phyloP scores from a whole-genome alignment of 2,329 filamentous ascomycete species.

The Fusarium keratoplasticum region DNA sequence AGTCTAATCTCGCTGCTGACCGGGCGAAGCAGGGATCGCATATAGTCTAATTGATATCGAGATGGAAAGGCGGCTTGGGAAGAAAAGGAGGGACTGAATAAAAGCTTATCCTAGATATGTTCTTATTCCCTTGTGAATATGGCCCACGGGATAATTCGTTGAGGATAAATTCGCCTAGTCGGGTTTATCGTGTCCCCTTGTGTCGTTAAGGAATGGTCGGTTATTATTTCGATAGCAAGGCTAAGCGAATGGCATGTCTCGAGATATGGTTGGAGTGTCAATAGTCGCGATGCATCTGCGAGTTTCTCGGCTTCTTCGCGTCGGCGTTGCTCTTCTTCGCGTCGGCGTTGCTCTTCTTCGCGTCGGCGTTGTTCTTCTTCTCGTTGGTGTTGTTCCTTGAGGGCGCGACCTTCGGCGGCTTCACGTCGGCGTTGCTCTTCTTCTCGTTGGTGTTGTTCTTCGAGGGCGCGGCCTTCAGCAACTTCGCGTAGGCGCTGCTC shows the following conservation, averaged over 20 bases:
- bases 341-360: not conserved
- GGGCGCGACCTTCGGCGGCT: no score
- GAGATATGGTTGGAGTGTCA: slow-evolving; percentile 46
- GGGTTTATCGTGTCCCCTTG: slow-evolving; percentile 50
- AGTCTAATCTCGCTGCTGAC: slow-evolving; percentile 52
- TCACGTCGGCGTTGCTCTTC: not conserved
- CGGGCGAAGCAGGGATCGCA: slow-evolving; percentile 44
- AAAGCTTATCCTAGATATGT: slow-evolving; percentile 47
- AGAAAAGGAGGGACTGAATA: slow-evolving; percentile 40
- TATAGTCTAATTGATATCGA: slow-evolving; percentile 48
- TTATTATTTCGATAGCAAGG: slow-evolving; percentile 47
- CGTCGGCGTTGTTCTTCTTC: no score
- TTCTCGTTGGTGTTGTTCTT: not conserved
- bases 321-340: not conserved
- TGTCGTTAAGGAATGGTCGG: slow-evolving; percentile 47
- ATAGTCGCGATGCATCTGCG: slow-evolving; percentile 19
- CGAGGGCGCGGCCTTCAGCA: no score
- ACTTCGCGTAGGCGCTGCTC: slow-evolving; percentile 31
- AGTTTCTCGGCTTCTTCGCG: not conserved
- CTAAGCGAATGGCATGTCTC: slow-evolving; percentile 48
- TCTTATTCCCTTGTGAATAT: slow-evolving; percentile 49
- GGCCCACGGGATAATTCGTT: slow-evolving; percentile 51
- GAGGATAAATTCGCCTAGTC: slow-evolving; percentile 48
- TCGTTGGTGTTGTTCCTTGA: no score
- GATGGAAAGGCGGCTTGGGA: slow-evolving; percentile 48